These are phyloP conservation scores for Umbelopsis sp. DNA, from an alignment of 192 early-diverging fungal species.

Conservation along the genomic window DNA sequence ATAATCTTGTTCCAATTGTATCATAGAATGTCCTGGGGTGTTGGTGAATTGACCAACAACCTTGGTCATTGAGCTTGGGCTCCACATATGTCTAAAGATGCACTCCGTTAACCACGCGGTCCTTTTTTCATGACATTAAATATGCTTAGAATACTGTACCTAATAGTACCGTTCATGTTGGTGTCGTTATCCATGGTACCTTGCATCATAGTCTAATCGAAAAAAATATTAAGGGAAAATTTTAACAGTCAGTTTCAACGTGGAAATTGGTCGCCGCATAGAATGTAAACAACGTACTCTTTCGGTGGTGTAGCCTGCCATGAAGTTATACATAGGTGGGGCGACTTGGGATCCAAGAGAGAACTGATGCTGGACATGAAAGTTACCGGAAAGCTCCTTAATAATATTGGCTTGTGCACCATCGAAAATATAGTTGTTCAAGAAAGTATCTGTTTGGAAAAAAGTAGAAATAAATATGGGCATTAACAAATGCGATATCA, in stretches of 20 bases:
- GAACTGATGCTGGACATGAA: constrained; percentile 94
- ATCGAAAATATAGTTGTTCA: constrained; percentile 89
- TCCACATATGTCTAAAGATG: constrained; percentile 67
- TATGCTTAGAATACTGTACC: not conserved
- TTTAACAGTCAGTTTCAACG: not conserved
- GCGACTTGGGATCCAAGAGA: constrained; percentile 78
- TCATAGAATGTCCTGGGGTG: constrained; percentile 83
- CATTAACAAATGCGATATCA: not conserved
- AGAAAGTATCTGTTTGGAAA: constrained; percentile 63
- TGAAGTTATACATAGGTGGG: constrained; percentile 92
- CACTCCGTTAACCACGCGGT: not conserved
- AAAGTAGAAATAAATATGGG: constrained; percentile 7
- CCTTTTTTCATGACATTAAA: not conserved
- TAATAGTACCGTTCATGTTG: constrained; percentile 69
- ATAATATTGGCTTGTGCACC: constrained; percentile 93
- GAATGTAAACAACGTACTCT: constrained; percentile 49
- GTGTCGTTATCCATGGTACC: constrained; percentile 95
- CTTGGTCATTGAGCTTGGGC: constrained; percentile 64
- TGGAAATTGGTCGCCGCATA: not conserved
- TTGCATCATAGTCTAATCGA: constrained; percentile 76
- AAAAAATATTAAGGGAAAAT: constrained; percentile 8
- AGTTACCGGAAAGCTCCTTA: constrained; percentile 91
- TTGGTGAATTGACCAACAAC: constrained; percentile 68
- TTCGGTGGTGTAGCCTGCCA: constrained; percentile 80
- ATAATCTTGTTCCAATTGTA: constrained; percentile 93